Percentiles rank a stretch among this genome's conserved stretches.
These are phyloP conservation scores for Pezicula radicicola DNA, from an alignment of 2,329 filamentous ascomycete genomes.

Conservation along the genomic window DNA sequence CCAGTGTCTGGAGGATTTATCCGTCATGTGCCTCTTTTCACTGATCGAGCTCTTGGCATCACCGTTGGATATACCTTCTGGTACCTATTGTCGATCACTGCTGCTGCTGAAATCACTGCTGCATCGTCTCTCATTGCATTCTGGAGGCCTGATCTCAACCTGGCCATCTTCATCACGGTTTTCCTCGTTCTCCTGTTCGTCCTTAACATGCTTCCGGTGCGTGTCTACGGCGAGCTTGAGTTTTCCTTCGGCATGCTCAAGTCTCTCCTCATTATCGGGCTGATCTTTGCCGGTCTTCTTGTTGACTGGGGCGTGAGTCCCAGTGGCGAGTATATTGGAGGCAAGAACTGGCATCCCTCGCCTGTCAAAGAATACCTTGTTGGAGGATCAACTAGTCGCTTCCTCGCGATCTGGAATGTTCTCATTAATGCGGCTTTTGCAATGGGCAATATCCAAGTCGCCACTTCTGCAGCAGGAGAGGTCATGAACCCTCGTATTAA, in stretches of 20 bases:
- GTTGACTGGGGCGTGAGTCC: constrained; percentile 47
- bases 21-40: constrained; percentile 1
- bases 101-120: constrained; percentile 59
- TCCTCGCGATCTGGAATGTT: constrained; percentile 55
- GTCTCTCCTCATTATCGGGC: constrained; percentile 40
- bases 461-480: constrained; percentile 56
- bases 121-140: constrained; percentile 58
- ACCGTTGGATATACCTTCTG: constrained; percentile 1
- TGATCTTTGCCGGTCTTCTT: constrained; percentile 59
- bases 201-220: not conserved
- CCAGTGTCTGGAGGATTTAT: constrained; percentile 30
- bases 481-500: constrained; percentile 56
- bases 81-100: constrained; percentile 35
- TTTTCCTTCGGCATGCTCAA: constrained; percentile 40
- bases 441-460: constrained; percentile 28
- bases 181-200: constrained; percentile 50
- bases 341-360: constrained; percentile 39
- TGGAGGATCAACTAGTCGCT: constrained; percentile 44
- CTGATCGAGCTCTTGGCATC: constrained; percentile 1
- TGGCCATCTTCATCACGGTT: constrained; percentile 59
- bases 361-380: not conserved
- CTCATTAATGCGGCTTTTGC: constrained; percentile 42
- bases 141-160: constrained; percentile 55
- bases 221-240: not conserved
- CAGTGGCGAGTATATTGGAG: constrained; percentile 45